Evolutionary conservation across 768 basidiomycete genomes (phyloP).

Genomic region (Amanita pallidorosea): DNA sequence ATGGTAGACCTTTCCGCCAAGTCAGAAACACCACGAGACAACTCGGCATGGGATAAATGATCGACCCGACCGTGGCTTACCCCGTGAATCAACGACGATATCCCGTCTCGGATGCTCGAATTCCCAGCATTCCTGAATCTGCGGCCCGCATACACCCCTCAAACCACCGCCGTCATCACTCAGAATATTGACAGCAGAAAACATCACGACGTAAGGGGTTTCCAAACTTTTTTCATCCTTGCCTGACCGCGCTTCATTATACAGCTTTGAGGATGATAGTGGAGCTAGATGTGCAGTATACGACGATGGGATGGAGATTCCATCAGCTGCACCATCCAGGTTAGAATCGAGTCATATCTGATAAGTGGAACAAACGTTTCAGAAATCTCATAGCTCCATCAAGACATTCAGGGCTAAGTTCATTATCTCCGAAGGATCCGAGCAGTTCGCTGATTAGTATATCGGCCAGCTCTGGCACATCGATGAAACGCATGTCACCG

Average conservation of each 20-base stretch:
- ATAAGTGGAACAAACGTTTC: constrained; percentile 50
- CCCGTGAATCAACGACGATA: constrained; percentile 58
- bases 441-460: constrained; percentile 92
- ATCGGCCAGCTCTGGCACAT: constrained; percentile 81
- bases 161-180: constrained; percentile 61
- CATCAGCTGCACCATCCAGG: constrained; percentile 46
- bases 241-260: constrained; percentile 63
- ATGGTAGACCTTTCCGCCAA: constrained; percentile 56
- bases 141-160: constrained; percentile 63
- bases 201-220: constrained; percentile 99
- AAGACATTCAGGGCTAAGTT: constrained; percentile 94
- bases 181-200: constrained; percentile 84
- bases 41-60: neutral
- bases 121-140: constrained; percentile 93
- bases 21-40: neutral
- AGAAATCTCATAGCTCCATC: constrained; percentile 92
- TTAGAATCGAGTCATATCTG: neutral
- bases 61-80: constrained; percentile 24
- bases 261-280: constrained; percentile 86
- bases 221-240: constrained; percentile 70
- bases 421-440: constrained; percentile 98
- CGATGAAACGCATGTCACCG: constrained; percentile 86
- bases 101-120: constrained; percentile 91
- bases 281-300: constrained; percentile 95
- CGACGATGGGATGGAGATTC: constrained; percentile 92